Conservation (phyloP, 2,329 filamentous ascomycete genomes). For the Ophiostoma ulmi region DNA sequence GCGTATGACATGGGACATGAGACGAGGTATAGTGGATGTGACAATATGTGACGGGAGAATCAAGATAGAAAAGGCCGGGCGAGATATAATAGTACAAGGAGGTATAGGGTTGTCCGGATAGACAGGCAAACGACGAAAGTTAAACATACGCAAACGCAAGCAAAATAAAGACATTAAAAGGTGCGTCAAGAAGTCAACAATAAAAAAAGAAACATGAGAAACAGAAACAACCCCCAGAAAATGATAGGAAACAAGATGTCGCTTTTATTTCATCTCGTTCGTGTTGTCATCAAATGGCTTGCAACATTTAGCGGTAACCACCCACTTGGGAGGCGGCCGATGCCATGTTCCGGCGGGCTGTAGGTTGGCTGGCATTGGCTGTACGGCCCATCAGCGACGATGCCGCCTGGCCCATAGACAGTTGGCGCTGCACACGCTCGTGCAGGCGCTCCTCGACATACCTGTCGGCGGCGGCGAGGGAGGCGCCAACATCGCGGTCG, state of each 20-base stretch:
- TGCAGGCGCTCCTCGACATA: conserved; percentile 36
- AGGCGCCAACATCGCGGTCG: conserved; percentile 31
- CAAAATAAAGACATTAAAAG: neutral
- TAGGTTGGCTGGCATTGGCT: conserved; percentile 42
- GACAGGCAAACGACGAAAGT: neutral
- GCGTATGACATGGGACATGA: conserved; percentile 19
- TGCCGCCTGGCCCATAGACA: conserved; percentile 40
- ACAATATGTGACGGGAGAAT: neutral
- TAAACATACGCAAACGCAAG: neutral
- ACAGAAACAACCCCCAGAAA: neutral
- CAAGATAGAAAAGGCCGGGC: neutral
- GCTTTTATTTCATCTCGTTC: conserved; percentile 2
- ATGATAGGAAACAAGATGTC: neutral
- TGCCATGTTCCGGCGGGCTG: conserved; percentile 42
- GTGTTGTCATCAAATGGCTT: neutral
- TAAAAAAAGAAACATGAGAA: neutral
- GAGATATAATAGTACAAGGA: conserved; percentile 11
- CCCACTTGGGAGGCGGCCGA: conserved; percentile 38
- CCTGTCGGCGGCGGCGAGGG: conserved; percentile 33
- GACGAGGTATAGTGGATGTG: neutral
- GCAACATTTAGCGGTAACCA: conserved; percentile 41
- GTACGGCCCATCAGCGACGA: conserved; percentile 40
- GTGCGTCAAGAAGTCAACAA: neutral
- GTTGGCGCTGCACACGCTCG: conserved; percentile 41
- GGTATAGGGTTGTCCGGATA: neutral